Percentiles rank a stretch among this genome's conserved stretches.
Evolutionary conservation across 192 early-diverging fungal species (phyloP).

Genomic region (Ambispora gerdemannii): DNA sequence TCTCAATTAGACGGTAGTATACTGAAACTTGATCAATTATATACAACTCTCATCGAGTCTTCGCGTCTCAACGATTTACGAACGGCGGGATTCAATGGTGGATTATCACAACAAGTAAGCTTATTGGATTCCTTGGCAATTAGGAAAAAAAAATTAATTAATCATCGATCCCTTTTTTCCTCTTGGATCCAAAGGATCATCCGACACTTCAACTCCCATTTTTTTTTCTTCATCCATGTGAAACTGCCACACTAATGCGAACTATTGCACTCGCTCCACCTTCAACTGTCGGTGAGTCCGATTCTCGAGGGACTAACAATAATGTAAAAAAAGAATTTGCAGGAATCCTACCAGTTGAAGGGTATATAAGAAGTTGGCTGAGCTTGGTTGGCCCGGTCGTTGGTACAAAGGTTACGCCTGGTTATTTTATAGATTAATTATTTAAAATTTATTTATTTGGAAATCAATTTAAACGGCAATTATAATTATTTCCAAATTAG

Average conservation of each 20-base stretch:
- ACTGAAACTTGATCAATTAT: conserved; percentile 44
- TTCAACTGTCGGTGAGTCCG: neutral
- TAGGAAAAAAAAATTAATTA: conserved; percentile 11
- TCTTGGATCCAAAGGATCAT: conserved; percentile 47
- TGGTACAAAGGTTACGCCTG: conserved; percentile 16
- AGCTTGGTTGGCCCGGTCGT: conserved; percentile 23
- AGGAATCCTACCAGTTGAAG: conserved; percentile 1
- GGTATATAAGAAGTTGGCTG: conserved; percentile 31
- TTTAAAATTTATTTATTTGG: no score
- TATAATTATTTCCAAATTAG: no score
- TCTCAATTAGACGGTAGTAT: conserved; percentile 36
- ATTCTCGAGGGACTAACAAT: neutral
- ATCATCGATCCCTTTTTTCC: no score
- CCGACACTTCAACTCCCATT: conserved; percentile 52
- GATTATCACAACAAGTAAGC: conserved; percentile 42
- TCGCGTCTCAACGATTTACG: conserved; percentile 34
- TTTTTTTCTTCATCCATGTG: conserved; percentile 63
- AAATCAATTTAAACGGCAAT: no score
- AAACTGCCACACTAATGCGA: conserved; percentile 52
- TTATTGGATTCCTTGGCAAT: conserved; percentile 3
- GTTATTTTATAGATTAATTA: conserved; percentile 25
- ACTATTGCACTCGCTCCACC: conserved; percentile 31
- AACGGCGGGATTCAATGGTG: conserved; percentile 37
- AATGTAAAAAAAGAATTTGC: neutral
- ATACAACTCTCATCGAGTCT: conserved; percentile 38